Evolutionary conservation across 177 flowering plant genomes (phyloP).

Genomic region (Vitis hybrid): DNA sequence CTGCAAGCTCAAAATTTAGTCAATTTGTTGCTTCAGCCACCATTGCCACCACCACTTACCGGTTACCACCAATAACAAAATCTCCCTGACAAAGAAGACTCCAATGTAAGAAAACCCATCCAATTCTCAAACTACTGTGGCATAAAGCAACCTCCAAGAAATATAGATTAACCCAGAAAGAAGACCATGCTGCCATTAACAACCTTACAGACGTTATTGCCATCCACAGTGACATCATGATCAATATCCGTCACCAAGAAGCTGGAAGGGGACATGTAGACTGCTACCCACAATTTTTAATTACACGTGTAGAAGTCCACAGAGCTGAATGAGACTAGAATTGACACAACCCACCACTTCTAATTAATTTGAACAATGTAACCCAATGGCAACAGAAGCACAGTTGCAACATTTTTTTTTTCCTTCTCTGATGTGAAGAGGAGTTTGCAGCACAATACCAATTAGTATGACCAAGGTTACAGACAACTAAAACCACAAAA

Average conservation of each 20-base stretch:
- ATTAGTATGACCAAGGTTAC: constrained; percentile 9
- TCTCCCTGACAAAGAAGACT: constrained; percentile 13
- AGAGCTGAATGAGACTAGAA: constrained; percentile 6
- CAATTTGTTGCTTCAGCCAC: constrained; percentile 10
- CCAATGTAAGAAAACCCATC: constrained; percentile 7
- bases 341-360: constrained; percentile 4
- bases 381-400: constrained; percentile 1
- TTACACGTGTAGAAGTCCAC: constrained; percentile 18
- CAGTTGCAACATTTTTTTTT: background rate
- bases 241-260: constrained; percentile 26
- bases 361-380: background rate
- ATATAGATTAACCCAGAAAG: constrained; percentile 7
- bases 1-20: constrained; percentile 26
- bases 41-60: background rate
- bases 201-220: constrained; percentile 8
- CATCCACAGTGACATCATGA: constrained; percentile 23
- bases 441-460: too few relatives aligned
- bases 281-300: constrained; percentile 22
- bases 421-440: too few relatives aligned
- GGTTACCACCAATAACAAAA: background rate
- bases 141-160: constrained; percentile 6
- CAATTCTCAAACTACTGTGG: constrained; percentile 4
- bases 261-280: constrained; percentile 12
- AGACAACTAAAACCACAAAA: constrained; percentile 18
- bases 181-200: constrained; percentile 6